These are phyloP conservation scores for Phytophthora macrochlamydospora DNA, from an alignment of 352 stramenopile genomes.

Conservation along the genomic window DNA sequence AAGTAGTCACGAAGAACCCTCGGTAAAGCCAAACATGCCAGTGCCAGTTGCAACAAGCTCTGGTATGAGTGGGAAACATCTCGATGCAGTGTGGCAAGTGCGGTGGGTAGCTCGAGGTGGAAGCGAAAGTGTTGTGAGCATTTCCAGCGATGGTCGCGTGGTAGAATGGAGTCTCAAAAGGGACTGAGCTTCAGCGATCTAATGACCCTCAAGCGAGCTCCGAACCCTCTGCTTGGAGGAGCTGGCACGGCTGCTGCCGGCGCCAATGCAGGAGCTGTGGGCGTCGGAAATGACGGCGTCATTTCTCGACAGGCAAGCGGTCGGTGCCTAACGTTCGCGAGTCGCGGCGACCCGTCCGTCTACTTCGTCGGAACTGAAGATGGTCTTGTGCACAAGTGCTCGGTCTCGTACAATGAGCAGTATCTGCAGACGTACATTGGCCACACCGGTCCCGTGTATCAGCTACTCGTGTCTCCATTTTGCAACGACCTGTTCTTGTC, in stretches of 20 bases:
- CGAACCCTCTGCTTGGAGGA: conserved; percentile 67
- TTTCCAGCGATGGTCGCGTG: conserved; percentile 91
- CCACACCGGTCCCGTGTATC: conserved; percentile 91
- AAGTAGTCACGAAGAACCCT: background rate
- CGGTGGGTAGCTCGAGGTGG: conserved; percentile 92
- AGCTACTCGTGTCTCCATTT: conserved; percentile 88
- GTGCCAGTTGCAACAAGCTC: conserved; percentile 64
- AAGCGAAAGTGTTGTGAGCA: conserved; percentile 89
- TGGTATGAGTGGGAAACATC: conserved; percentile 72
- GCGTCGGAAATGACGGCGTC: conserved; percentile 52
- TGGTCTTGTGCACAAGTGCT: conserved; percentile 92
- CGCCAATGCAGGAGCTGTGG: conserved; percentile 11
- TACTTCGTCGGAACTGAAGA: conserved; percentile 94
- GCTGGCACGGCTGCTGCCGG: conserved; percentile 50
- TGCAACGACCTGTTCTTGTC: conserved; percentile 87
- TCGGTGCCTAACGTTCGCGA: conserved; percentile 89
- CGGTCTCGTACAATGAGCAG: conserved; percentile 93
- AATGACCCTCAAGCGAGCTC: conserved; percentile 91
- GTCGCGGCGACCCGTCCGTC: conserved; percentile 67
- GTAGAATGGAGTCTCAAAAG: conserved; percentile 95
- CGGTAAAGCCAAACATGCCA: conserved; percentile 21
- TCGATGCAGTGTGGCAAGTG: conserved; percentile 93
- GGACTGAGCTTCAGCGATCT: conserved; percentile 87
- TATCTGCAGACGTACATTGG: conserved; percentile 92
- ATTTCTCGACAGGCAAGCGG: conserved; percentile 89